Conservation (phyloP, 441 rosid genomes). For the Biscutella laevigata region DNA sequence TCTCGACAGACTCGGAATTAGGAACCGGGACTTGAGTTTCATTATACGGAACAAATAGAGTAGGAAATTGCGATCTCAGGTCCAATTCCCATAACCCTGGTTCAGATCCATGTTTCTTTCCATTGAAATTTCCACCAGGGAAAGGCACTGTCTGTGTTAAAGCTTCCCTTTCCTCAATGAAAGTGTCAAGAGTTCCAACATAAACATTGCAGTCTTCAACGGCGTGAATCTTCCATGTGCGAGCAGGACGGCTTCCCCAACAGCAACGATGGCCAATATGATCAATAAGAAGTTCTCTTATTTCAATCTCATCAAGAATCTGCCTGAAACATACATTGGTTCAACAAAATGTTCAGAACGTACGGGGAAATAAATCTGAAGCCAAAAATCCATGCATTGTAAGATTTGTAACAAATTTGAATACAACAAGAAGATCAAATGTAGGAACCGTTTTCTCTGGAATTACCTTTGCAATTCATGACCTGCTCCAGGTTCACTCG, state of each 20-base stretch:
- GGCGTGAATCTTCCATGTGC: constrained; percentile 79
- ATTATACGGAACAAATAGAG: constrained; percentile 54
- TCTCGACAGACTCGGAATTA: constrained; percentile 56
- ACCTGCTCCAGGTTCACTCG: constrained; percentile 48
- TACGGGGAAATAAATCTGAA: neutral
- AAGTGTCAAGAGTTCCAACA: constrained; percentile 86
- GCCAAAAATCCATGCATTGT: neutral
- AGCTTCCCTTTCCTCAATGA: constrained; percentile 78
- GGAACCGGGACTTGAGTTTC: constrained; percentile 58
- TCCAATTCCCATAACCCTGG: constrained; percentile 77
- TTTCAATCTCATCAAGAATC: constrained; percentile 81
- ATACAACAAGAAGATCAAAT: neutral
- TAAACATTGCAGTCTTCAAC: constrained; percentile 94
- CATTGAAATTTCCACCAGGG: constrained; percentile 41
- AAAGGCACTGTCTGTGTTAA: constrained; percentile 56
- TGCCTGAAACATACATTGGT: constrained; percentile 35
- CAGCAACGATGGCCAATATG: constrained; percentile 91
- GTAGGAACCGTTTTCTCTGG: neutral
- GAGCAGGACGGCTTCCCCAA: constrained; percentile 98
- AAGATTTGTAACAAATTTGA: neutral
- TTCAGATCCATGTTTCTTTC: constrained; percentile 46
- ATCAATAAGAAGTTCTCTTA: constrained; percentile 83
- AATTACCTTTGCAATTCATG: constrained; percentile 47
- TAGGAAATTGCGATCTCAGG: constrained; percentile 70
- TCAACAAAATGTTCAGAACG: neutral